A percentile compares a stretch with the other conserved stretches of the same genome.
phyloP scores from a whole-genome alignment of 2,329 filamentous ascomycete species.

The Aspergillus hortae region DNA sequence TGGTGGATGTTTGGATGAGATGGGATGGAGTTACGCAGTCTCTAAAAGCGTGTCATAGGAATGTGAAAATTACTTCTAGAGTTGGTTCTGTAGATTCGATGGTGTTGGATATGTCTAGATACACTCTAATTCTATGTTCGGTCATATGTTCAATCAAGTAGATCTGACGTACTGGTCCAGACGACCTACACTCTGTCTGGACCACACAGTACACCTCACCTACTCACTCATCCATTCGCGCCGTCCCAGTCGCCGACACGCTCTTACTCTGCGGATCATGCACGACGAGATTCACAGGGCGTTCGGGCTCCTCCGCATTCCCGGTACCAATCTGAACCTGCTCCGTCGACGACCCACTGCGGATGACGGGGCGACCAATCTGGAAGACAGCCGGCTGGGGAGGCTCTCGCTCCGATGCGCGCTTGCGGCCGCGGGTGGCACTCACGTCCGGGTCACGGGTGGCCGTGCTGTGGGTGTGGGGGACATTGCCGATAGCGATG shows the following conservation, averaged over 20 bases:
- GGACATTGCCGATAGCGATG: slow-evolving; percentile 24
- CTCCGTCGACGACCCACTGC: slow-evolving; percentile 11
- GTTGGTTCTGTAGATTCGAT: no score
- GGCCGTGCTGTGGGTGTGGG: slow-evolving; percentile 33
- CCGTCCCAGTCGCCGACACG: background rate
- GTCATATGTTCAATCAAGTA: no score
- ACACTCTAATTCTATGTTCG: no score
- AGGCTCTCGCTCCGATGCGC: slow-evolving; percentile 12
- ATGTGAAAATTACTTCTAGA: no score
- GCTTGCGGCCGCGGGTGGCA: slow-evolving; percentile 25
- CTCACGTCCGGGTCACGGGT: slow-evolving; percentile 15
- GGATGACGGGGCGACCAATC: slow-evolving; percentile 25
- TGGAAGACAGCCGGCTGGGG: slow-evolving; percentile 23
- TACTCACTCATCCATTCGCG: background rate
- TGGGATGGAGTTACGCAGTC: no score
- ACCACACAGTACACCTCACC: background rate
- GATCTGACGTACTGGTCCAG: no score
- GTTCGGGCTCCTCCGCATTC: slow-evolving; percentile 26
- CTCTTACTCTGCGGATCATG: background rate
- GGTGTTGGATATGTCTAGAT: no score
- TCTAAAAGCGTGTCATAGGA: no score
- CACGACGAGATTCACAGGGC: slow-evolving; percentile 30
- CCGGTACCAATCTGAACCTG: slow-evolving; percentile 20
- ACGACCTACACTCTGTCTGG: background rate
- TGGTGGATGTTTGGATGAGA: no score